phyloP scores from a whole-genome alignment of 2,329 filamentous ascomycete species.

The Colletotrichum phormii region DNA sequence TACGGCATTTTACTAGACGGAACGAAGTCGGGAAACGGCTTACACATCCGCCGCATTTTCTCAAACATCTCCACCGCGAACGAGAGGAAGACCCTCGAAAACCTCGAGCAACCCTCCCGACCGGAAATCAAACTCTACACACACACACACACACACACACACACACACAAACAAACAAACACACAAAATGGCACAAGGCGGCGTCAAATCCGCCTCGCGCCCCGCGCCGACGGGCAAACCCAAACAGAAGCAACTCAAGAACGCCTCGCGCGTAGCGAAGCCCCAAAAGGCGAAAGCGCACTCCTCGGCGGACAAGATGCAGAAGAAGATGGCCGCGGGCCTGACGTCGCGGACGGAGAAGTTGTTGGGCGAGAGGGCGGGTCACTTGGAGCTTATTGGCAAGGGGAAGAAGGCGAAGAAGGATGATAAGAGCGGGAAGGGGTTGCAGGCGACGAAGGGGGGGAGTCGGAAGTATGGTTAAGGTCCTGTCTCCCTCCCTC shows the following conservation, averaged over 20 bases:
- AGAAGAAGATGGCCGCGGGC: constrained; percentile 66
- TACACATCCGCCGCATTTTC: no score
- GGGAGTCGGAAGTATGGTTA: constrained; percentile 69
- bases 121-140: background rate
- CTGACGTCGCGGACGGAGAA: constrained; percentile 67
- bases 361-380: constrained; percentile 68
- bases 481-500: constrained; percentile 27
- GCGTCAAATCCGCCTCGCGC: constrained; percentile 60
- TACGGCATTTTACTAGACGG: no score
- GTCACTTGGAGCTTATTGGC: constrained; percentile 70
- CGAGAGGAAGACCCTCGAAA: no score
- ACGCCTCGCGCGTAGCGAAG: constrained; percentile 61
- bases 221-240: constrained; percentile 52
- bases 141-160: background rate
- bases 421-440: constrained; percentile 46
- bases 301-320: constrained; percentile 61
- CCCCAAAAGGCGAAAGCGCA: constrained; percentile 57
- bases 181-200: constrained; percentile 64
- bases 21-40: no score
- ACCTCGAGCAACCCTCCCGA: background rate
- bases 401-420: constrained; percentile 62
- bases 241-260: constrained; percentile 46
- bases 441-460: constrained; percentile 49
- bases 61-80: no score
- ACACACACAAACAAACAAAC: background rate